A percentile compares a stretch with the other conserved stretches of the same genome.
These are phyloP conservation scores for Chlamydomonas sp. DNA, from an alignment of 139 green algal species.

Conservation along the genomic window DNA sequence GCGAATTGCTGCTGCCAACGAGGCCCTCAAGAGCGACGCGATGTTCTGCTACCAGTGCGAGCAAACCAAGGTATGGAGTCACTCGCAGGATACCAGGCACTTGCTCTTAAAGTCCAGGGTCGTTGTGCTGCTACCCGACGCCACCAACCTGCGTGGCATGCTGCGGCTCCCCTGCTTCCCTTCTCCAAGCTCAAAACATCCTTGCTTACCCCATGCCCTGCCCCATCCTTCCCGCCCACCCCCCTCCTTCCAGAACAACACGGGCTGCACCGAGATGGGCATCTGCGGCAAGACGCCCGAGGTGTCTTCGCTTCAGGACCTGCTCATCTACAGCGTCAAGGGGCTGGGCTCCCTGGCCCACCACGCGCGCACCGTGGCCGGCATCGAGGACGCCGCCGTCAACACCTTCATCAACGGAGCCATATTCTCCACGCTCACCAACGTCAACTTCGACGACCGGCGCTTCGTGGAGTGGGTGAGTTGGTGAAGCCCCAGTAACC, in stretches of 20 bases:
- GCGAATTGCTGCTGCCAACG: no score
- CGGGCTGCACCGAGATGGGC: conserved; percentile 68
- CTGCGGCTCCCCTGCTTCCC: no score
- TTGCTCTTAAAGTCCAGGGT: no score
- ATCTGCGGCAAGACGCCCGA: conserved; percentile 80
- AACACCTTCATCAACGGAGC: conserved; percentile 64
- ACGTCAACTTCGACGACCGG: conserved; percentile 72
- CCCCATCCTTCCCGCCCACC: no score
- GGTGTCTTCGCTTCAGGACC: conserved; percentile 68
- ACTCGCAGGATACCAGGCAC: no score
- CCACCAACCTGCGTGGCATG: no score
- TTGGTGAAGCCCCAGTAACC: neutral
- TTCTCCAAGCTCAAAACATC: no score
- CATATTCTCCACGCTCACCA: conserved; percentile 78
- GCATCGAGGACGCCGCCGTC: conserved; percentile 37
- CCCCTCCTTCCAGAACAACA: neutral
- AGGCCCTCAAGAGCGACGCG: no score
- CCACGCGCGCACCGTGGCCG: conserved; percentile 8
- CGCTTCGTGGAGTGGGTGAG: conserved; percentile 55
- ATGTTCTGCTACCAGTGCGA: no score
- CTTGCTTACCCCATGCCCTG: no score
- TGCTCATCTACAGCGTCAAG: conserved; percentile 64
- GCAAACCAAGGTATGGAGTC: no score
- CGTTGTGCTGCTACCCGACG: no score
- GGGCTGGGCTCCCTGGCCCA: conserved; percentile 23